A percentile compares a stretch with the other conserved stretches of the same genome.
Conservation (phyloP, 2,329 filamentous ascomycete species). For the Arachnomyces sp. region DNA sequence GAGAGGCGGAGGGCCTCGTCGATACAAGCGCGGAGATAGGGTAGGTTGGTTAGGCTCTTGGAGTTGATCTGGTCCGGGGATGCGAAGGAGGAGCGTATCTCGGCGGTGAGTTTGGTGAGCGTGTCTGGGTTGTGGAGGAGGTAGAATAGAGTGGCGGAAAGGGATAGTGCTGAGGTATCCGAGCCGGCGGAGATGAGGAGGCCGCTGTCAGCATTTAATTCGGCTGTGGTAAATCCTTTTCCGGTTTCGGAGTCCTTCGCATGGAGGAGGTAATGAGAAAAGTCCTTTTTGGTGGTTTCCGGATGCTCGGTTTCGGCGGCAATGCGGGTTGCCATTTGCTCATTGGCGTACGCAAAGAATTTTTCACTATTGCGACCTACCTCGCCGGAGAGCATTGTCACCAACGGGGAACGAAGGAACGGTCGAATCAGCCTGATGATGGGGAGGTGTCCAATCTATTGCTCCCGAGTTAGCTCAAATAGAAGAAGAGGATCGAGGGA, state of each 20-base stretch:
- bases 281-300: constrained; percentile 36
- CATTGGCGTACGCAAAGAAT: constrained; percentile 12
- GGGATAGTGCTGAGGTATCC: constrained; percentile 34
- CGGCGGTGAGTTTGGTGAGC: constrained; percentile 22
- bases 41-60: constrained; percentile 24
- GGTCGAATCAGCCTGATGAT: constrained; percentile 10
- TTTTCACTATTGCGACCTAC: constrained; percentile 11
- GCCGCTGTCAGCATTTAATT: constrained; percentile 44
- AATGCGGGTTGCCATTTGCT: constrained; percentile 39
- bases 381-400: constrained; percentile 14
- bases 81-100: constrained; percentile 28
- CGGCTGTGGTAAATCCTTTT: constrained; percentile 36
- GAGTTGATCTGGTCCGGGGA: constrained; percentile 30
- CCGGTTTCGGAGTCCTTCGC: constrained; percentile 42
- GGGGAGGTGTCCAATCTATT: constrained; percentile 9
- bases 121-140: constrained; percentile 26
- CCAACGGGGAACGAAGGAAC: constrained; percentile 11
- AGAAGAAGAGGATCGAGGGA: not conserved
- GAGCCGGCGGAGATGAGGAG: constrained; percentile 43
- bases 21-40: constrained; percentile 38
- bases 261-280: constrained; percentile 42
- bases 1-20: constrained; percentile 30
- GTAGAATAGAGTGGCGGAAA: constrained; percentile 35
- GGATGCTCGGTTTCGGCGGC: constrained; percentile 17
- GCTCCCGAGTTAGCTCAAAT: not conserved